A percentile compares a stretch with the other conserved stretches of the same genome.
These are phyloP conservation scores for Lumnitzera racemosa DNA, from an alignment of 345 rosid species.

Conservation along the genomic window DNA sequence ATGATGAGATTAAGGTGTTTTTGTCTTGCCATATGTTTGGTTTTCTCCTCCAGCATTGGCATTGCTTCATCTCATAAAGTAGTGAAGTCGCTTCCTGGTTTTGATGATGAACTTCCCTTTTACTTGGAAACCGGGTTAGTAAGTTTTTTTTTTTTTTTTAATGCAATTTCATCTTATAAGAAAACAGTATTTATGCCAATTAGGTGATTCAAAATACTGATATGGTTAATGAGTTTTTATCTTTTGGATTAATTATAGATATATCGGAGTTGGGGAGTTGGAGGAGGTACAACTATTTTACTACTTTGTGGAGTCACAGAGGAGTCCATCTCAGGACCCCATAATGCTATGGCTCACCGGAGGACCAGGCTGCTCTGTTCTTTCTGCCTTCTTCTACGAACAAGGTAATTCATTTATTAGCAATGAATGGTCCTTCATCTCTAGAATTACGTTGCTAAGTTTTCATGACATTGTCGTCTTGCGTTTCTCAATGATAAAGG, in stretches of 20 bases:
- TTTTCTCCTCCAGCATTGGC: slow-evolving; percentile 3
- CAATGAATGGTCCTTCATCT: too few species aligned
- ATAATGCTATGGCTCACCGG: slow-evolving; percentile 35
- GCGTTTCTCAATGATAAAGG: too few species aligned
- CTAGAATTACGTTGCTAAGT: too few species aligned
- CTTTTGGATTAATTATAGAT: slow-evolving; percentile 5
- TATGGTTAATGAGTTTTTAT: neutral
- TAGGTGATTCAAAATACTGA: too few species aligned
- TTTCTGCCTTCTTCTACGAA: slow-evolving; percentile 28
- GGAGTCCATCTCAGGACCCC: slow-evolving; percentile 20
- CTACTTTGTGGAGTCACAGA: slow-evolving; percentile 29
- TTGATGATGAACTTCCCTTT: slow-evolving; percentile 26
- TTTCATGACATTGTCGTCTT: too few species aligned
- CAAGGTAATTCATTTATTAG: slow-evolving; percentile 9
- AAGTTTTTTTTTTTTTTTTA: too few species aligned
- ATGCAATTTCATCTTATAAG: too few species aligned
- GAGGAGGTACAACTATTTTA: slow-evolving; percentile 23
- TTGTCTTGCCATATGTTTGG: neutral
- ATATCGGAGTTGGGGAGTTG: slow-evolving; percentile 17
- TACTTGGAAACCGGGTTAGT: slow-evolving; percentile 28
- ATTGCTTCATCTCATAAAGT: slow-evolving; percentile 11
- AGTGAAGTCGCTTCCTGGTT: slow-evolving; percentile 25
- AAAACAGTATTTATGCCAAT: too few species aligned
- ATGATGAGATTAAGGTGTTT: neutral
- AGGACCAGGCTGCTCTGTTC: slow-evolving; percentile 34